Evolutionary conservation across 1,284 basidiomycete species (phyloP), one percentile per base, ranked within the genome.

Genomic region (Ganoderma boninense): DNA sequence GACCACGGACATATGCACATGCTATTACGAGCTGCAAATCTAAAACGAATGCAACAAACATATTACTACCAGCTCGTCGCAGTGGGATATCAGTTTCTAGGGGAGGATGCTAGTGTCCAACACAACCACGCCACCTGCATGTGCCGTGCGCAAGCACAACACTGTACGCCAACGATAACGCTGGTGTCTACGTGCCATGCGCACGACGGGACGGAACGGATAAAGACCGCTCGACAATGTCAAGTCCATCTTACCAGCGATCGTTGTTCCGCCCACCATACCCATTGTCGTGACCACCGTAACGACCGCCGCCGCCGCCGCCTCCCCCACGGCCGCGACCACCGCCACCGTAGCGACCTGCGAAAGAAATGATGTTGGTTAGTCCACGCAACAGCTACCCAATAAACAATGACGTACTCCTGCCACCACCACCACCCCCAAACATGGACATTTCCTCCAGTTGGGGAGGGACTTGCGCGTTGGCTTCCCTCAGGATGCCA

Each of bases 381-480:
- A 64, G 26, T 52, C 23, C 13, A 52, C 23, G 8, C 29, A 5
- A 67, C 18, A 42, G 26, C 14, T 3, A 26, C 20, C 43, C 44
- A 32, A 8, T 20, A 10, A 43, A 23, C 52, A 6, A 77, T 11
- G 4, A 65, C 79, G 62, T 76, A 93, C 93, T 88, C 78, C 95
- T 87, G 73, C 92, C 89, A 64, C 92, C 89, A 46, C 91, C 89
- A 43, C 93, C 89, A 61, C 95, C 93, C 69, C 94, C 90, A 81
- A 92, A 97, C 85, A 91, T 91, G 2, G 88, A 89, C 96, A 99
- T 98, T 84, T 99, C 95, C 80, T 97, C 94, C 2, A 99, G 87
- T 80, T 97, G 95, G 67, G 94, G 89, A 29, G 97, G 96, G 35
- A 99, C 87, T 64, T 88, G 86, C 43, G 96, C 92, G 81, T 97